A percentile compares a stretch with the other conserved stretches of the same genome.
Evolutionary conservation across 1,139 yeast genomes (phyloP).

Genomic region (Blastobotrys persicus): DNA sequence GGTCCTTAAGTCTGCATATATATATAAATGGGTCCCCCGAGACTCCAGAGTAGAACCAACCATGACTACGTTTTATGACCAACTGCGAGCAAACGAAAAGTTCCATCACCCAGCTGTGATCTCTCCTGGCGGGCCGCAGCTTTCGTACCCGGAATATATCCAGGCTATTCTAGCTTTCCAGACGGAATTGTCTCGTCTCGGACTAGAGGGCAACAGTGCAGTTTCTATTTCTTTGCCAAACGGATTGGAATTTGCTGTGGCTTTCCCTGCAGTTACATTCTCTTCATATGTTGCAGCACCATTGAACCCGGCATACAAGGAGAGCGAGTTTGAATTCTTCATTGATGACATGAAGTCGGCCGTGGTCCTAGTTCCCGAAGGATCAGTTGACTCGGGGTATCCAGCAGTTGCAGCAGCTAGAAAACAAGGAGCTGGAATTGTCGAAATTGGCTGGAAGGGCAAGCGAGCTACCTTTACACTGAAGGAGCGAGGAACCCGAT

Average conservation of each 20-base stretch:
- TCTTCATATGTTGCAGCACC: slow-evolving; percentile 62
- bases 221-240: slow-evolving; percentile 61
- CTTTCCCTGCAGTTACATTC: slow-evolving; percentile 54
- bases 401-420: slow-evolving; percentile 53
- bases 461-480: slow-evolving; percentile 21
- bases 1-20: background rate
- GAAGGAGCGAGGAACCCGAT: slow-evolving; percentile 9
- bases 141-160: slow-evolving; percentile 31
- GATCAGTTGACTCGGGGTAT: slow-evolving; percentile 39
- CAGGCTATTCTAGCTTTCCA: slow-evolving; percentile 30
- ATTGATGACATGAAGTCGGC: slow-evolving; percentile 55
- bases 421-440: slow-evolving; percentile 46
- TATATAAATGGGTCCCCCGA: background rate
- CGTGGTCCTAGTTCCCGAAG: slow-evolving; percentile 55
- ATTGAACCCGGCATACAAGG: slow-evolving; percentile 57
- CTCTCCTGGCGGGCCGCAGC: slow-evolving; percentile 34
- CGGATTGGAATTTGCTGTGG: slow-evolving; percentile 52
- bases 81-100: slow-evolving; percentile 14
- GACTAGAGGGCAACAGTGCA: slow-evolving; percentile 43
- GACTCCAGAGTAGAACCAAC: background rate
- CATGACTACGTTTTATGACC: slow-evolving; percentile 29
- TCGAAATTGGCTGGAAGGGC: slow-evolving; percentile 50
- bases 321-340: slow-evolving; percentile 59
- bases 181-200: slow-evolving; percentile 32
- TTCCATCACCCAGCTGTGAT: slow-evolving; percentile 26